Evolutionary conservation across 345 rosid species (phyloP).

Genomic region (Salix dunnii): DNA sequence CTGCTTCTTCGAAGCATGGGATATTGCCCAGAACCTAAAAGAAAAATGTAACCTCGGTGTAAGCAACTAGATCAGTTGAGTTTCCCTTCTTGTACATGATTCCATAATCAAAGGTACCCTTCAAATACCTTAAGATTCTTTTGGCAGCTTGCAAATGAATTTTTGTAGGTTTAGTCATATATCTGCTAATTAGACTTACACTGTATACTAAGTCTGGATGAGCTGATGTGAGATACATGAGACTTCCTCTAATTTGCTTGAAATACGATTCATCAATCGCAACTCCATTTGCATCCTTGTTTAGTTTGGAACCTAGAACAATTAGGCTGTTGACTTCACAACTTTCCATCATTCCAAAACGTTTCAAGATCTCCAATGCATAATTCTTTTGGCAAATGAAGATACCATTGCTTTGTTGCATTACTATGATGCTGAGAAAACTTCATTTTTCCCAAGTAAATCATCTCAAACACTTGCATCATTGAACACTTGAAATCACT

Average conservation of each 20-base stretch:
- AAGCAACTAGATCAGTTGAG: too few species aligned
- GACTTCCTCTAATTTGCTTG: background rate
- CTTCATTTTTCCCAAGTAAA: background rate
- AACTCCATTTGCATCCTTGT: background rate
- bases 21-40: too few species aligned
- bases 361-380: background rate
- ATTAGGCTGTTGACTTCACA: background rate
- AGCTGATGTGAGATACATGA: background rate
- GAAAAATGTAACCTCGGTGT: too few species aligned
- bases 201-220: background rate
- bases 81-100: fast-evolving
- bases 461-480: background rate
- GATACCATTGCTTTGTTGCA: background rate
- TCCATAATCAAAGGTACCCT: background rate
- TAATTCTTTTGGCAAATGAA: background rate
- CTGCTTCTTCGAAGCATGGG: too few species aligned
- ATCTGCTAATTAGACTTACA: background rate
- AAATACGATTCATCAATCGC: background rate
- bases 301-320: background rate
- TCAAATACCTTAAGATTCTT: too few species aligned
- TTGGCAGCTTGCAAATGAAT: too few species aligned
- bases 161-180: background rate
- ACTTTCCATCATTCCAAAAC: background rate
- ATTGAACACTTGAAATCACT: background rate
- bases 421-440: background rate